These are phyloP conservation scores for Candida golubevii DNA, from an alignment of 805 yeast genomes.

Conservation along the genomic window DNA sequence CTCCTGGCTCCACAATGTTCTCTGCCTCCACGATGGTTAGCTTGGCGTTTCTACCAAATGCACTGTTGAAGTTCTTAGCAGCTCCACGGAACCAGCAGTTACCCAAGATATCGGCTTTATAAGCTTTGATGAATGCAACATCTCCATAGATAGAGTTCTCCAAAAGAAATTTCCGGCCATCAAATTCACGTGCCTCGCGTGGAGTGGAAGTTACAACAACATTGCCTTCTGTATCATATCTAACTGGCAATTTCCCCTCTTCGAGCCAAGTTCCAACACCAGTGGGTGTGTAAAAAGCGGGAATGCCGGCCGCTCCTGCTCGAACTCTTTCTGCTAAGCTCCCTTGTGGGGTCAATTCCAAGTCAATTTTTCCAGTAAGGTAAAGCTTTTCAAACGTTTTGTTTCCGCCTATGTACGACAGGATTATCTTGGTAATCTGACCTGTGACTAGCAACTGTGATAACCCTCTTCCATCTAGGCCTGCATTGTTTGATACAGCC, in stretches of 20 bases:
- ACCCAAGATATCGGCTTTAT: conserved; percentile 46
- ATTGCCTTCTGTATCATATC: conserved; percentile 32
- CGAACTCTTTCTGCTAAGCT: conserved; percentile 46
- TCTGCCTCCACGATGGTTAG: conserved; percentile 50
- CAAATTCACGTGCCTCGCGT: conserved; percentile 40
- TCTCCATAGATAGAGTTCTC: conserved; percentile 45
- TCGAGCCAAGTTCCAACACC: conserved; percentile 52
- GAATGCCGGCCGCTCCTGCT: conserved; percentile 47
- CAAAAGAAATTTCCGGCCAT: conserved; percentile 39
- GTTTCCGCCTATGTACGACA: conserved; percentile 45
- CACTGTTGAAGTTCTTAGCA: conserved; percentile 43
- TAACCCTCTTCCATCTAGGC: conserved; percentile 42
- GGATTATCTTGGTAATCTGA: conserved; percentile 42
- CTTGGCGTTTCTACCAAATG: conserved; percentile 43
- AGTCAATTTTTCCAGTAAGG: conserved; percentile 40
- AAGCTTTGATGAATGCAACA: conserved; percentile 41
- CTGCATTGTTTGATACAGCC: conserved; percentile 47
- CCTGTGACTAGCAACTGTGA: conserved; percentile 37
- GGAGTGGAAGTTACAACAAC: conserved; percentile 35
- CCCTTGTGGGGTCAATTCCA: conserved; percentile 50
- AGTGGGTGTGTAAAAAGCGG: conserved; percentile 47
- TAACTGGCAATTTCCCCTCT: conserved; percentile 43
- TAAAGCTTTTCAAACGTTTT: conserved; percentile 38
- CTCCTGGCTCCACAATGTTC: conserved; percentile 44
- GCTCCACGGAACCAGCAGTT: conserved; percentile 46